Percentiles rank a stretch among this genome's conserved stretches.
Evolutionary conservation across 2,329 filamentous ascomycete species (phyloP).

Genomic region (Aspergillus glaucus): DNA sequence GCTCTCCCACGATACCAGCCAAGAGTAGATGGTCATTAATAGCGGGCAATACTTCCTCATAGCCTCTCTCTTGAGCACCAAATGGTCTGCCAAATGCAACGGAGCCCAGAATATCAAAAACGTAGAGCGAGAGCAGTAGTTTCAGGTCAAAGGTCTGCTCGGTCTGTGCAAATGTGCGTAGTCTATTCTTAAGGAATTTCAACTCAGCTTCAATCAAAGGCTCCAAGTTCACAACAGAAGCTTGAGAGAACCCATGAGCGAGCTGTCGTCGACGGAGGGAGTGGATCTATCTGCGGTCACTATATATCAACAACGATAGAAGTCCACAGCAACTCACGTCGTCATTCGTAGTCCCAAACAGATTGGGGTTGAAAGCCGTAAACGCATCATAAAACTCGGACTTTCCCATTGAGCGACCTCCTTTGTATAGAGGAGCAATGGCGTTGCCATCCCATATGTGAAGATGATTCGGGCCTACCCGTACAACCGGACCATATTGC

Average conservation of each 20-base stretch:
- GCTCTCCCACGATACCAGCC: slow-evolving; percentile 3
- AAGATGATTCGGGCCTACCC: slow-evolving; percentile 8
- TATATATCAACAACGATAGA: neutral
- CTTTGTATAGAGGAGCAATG: slow-evolving; percentile 10
- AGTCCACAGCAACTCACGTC: neutral
- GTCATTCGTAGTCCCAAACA: slow-evolving; percentile 4
- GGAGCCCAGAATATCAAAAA: slow-evolving; percentile 11
- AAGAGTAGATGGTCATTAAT: slow-evolving; percentile 6
- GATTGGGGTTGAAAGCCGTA: slow-evolving; percentile 8
- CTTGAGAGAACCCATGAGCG: slow-evolving; percentile 5
- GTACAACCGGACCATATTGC: neutral
- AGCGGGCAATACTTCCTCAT: slow-evolving; percentile 3
- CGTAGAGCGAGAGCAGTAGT: slow-evolving; percentile 18
- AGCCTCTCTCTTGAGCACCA: slow-evolving; percentile 1
- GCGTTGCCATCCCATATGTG: slow-evolving; percentile 10
- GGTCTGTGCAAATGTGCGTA: neutral
- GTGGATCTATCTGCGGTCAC: slow-evolving; percentile 2
- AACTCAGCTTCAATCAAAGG: slow-evolving; percentile 4
- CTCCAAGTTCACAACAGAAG: slow-evolving; percentile 4
- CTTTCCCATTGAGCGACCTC: slow-evolving; percentile 7
- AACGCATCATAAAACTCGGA: slow-evolving; percentile 9
- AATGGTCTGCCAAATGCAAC: slow-evolving; percentile 20
- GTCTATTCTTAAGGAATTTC: slow-evolving; percentile 1
- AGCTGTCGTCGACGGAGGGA: slow-evolving; percentile 5
- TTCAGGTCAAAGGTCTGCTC: slow-evolving; percentile 25